Base-by-base conservation (phyloP, 106 monocot species). In the Triglochin maritima region DNA sequence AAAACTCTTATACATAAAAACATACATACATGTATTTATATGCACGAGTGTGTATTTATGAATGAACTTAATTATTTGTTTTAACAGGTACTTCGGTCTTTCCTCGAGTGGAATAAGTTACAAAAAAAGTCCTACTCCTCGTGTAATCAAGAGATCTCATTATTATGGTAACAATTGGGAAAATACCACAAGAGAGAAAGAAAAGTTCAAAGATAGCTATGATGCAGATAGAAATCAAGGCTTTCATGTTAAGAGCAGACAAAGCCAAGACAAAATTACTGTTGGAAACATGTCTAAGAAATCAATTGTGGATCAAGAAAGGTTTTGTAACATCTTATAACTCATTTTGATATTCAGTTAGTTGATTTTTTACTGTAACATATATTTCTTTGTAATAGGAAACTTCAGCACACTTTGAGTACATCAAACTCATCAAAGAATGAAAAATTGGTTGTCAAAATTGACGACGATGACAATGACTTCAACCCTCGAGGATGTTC, bases 401-500 rank as follows among this genome's bases (percentile, higher is more conserved):
- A 59, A 29, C 29, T 59, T 29, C 59, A 29, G 29, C 29, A 29
- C 29, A 1, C 29, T 29, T 29, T 29, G 29, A 29, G 29, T 29
- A 29, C 29, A 29, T 29, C 29, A 29, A 29, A 29, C 29, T 29
- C 29, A 29, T 29, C 29, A 29, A 29, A 29, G 29, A 29, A 29
- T 57, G 50, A 56, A 65, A n/a, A n/a, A 68, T 74, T 80, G 13
- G 29, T 29, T 0, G 29, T 29, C 29, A 44, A 50, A 60, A 58
- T 9, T 16, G 57, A 13, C 13, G 57, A 48, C 44, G 87, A 83
- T 29, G 29, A 29, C 74, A 87, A 90, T 72, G 90, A 96, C 70
- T 96, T 96, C 68, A 79, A 96, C 57, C 95, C 95, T 61, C 85
- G 95, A 17, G 90, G 85, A 53, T 83, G 80, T 48, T 79, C 94